Percentiles rank a stretch among this genome's conserved stretches.
phyloP scores from a whole-genome alignment of 2,329 filamentous ascomycete species.

The Zymoseptoria ardabiliae region DNA sequence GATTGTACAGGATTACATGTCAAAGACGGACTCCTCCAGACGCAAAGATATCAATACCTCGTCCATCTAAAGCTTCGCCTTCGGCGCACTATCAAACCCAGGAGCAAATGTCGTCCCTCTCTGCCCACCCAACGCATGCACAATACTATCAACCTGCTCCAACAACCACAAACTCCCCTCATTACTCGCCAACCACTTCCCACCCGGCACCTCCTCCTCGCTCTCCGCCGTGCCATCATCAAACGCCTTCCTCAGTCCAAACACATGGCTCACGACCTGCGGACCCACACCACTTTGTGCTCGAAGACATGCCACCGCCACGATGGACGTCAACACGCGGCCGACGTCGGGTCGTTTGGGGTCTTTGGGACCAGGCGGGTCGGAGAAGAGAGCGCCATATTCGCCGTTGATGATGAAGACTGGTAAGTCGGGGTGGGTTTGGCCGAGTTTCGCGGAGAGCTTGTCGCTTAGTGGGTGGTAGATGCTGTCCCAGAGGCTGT shows the following conservation, averaged over 20 bases:
- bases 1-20: neutral
- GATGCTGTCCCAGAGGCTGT: constrained; percentile 64
- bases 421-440: constrained; percentile 73
- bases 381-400: constrained; percentile 66
- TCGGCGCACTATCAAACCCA: constrained; percentile 34
- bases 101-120: constrained; percentile 51
- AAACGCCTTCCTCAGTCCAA: constrained; percentile 68
- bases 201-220: constrained; percentile 51
- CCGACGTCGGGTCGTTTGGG: constrained; percentile 49
- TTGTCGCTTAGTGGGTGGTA: constrained; percentile 69
- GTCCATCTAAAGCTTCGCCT: constrained; percentile 34
- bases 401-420: constrained; percentile 70
- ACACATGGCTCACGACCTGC: constrained; percentile 74
- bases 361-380: constrained; percentile 45
- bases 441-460: constrained; percentile 61
- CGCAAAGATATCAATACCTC: constrained; percentile 4
- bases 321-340: constrained; percentile 62
- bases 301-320: constrained; percentile 67
- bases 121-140: constrained; percentile 42
- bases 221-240: constrained; percentile 55
- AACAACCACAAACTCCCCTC: constrained; percentile 60
- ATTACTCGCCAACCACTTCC: constrained; percentile 56
- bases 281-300: constrained; percentile 76
- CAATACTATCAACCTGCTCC: constrained; percentile 54
- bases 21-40: neutral